Percentiles rank a stretch among this genome's conserved stretches.
Conservation (phyloP, 164 flowering plant genomes). For the Macadamia tetraphylla region DNA sequence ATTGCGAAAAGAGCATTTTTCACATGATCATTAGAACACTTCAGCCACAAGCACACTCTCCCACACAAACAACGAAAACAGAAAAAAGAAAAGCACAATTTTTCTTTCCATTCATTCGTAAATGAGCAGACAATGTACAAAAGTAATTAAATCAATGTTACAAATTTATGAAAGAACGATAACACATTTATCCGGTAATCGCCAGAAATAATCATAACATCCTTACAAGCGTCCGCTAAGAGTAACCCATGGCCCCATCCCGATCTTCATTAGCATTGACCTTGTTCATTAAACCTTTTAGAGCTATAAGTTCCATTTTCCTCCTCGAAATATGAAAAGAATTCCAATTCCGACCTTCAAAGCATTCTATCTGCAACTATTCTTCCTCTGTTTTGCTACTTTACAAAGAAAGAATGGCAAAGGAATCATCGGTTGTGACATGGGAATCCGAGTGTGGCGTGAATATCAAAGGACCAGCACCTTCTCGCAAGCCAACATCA, state of each 20-base stretch:
- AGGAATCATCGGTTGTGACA: constrained; percentile 13
- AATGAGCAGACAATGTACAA: background rate
- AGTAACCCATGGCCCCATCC: background rate
- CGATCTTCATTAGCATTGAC: background rate
- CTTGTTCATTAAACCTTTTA: background rate
- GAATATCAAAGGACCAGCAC: constrained; percentile 64
- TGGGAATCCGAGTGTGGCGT: constrained; percentile 52
- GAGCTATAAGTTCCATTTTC: too few relatives aligned
- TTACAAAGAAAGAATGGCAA: constrained; percentile 3
- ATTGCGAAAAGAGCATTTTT: too few relatives aligned
- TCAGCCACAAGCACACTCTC: too few relatives aligned
- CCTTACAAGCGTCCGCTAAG: background rate
- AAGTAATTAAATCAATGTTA: background rate
- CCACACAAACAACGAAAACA: too few relatives aligned
- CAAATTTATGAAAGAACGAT: too few relatives aligned
- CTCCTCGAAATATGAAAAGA: too few relatives aligned
- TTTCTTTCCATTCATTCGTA: background rate
- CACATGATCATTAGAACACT: too few relatives aligned
- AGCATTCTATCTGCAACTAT: background rate
- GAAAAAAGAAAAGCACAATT: too few relatives aligned
- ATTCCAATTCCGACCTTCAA: too few relatives aligned
- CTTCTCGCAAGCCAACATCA: constrained; percentile 44
- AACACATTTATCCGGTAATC: background rate
- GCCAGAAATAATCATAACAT: background rate
- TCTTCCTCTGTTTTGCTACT: background rate